phyloP scores from a whole-genome alignment of 768 basidiomycete species.

The Coprinopsis sp. region DNA sequence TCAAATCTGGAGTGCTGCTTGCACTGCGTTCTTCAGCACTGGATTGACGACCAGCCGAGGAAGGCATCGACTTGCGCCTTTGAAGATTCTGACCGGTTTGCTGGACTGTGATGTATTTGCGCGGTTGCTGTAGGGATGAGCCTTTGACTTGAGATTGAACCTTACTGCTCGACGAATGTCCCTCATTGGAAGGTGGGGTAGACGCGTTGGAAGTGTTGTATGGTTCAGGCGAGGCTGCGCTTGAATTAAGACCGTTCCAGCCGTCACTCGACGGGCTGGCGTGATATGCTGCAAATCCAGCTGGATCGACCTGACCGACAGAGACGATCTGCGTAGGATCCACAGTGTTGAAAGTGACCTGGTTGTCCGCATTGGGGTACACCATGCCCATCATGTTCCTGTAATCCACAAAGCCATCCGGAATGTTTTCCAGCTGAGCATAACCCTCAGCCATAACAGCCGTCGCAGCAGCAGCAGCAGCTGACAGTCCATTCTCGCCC shows the following conservation, averaged over 20 bases:
- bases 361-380: slow-evolving; percentile 51
- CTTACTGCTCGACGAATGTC: slow-evolving; percentile 21
- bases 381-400: slow-evolving; percentile 63
- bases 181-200: slow-evolving; percentile 66
- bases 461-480: slow-evolving; percentile 60
- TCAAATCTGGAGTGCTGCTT: slow-evolving; percentile 66
- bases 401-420: slow-evolving; percentile 53
- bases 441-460: slow-evolving; percentile 72
- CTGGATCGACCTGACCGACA: background rate
- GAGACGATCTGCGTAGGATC: slow-evolving; percentile 85
- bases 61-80: slow-evolving; percentile 43
- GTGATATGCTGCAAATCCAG: slow-evolving; percentile 34
- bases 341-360: slow-evolving; percentile 64
- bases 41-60: slow-evolving; percentile 23
- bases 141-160: slow-evolving; percentile 16
- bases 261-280: slow-evolving; percentile 80
- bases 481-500: slow-evolving; percentile 55
- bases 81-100: slow-evolving; percentile 53
- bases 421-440: slow-evolving; percentile 52
- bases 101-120: slow-evolving; percentile 67
- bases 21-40: slow-evolving; percentile 16
- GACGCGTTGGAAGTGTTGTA: slow-evolving; percentile 66
- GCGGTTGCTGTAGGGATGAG: slow-evolving; percentile 22
- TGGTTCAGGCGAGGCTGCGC: slow-evolving; percentile 74
- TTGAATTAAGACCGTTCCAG: slow-evolving; percentile 68